phyloP scores from a whole-genome alignment of 768 basidiomycete genomes.

The Albatrellus ellisii region DNA sequence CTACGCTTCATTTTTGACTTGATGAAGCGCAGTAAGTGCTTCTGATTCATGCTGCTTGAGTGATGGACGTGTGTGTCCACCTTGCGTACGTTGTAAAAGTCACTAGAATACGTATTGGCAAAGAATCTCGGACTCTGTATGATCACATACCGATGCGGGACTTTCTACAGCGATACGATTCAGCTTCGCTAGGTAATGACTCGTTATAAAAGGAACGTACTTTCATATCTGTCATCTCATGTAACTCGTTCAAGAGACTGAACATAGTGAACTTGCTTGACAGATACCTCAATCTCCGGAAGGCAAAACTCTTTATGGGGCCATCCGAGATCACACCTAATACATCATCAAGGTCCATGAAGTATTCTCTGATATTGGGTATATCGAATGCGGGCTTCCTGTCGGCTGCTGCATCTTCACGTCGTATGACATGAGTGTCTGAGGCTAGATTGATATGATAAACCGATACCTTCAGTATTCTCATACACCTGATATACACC shows the following conservation, averaged over 20 bases:
- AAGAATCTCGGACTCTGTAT: neutral
- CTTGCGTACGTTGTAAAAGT: constrained; percentile 97
- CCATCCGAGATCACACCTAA: constrained; percentile 88
- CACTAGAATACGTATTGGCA: constrained; percentile 35
- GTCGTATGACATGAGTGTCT: neutral
- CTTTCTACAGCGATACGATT: constrained; percentile 33
- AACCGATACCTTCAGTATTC: constrained; percentile 20
- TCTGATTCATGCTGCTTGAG: constrained; percentile 99
- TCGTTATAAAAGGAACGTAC: constrained; percentile 28
- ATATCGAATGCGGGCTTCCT: constrained; percentile 59
- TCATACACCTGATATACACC: constrained; percentile 87
- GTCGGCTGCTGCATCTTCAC: constrained; percentile 15
- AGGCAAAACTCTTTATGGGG: constrained; percentile 93
- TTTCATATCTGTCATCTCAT: constrained; percentile 96
- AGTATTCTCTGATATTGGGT: constrained; percentile 87
- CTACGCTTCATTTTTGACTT: constrained; percentile 95
- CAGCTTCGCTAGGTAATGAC: neutral
- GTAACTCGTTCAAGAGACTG: constrained; percentile 79
- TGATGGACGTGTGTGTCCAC: constrained; percentile 99
- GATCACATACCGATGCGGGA: constrained; percentile 60
- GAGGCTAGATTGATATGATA: constrained; percentile 1
- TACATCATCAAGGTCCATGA: constrained; percentile 88
- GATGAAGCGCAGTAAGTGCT: constrained; percentile 95
- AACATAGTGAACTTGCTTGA: constrained; percentile 93
- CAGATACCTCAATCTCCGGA: constrained; percentile 80